Base-by-base conservation (phyloP, 2,329 filamentous ascomycete species). In the Chaetoscypha palmicola region DNA sequence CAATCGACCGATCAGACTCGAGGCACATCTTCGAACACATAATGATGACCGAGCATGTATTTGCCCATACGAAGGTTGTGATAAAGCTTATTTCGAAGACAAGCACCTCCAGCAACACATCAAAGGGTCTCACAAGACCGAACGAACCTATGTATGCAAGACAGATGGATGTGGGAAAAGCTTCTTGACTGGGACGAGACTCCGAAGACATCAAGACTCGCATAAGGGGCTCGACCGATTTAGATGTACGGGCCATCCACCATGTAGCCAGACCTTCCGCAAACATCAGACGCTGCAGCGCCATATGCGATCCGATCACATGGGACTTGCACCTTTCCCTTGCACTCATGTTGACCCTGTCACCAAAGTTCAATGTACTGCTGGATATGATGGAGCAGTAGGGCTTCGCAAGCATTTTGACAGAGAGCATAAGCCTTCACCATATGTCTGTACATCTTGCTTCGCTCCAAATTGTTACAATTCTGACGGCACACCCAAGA, bases 61-160 rank as follows among this genome's bases (percentile, higher is more conserved):
- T 30, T 97, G 91, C 59, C 68, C 72, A 2, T 74, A 83, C 49
- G 67, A 73, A 4, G 80, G 67, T 32, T 97, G 91, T 60, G 77
- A 79, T 57, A 96, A 95, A 68, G 76, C 81, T 32, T 97, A 94
- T 62, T 76, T 88, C 11, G 86, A 92, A 49, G 79, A 87, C 53
- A 91, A 91, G 56, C 89, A 96, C 65, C 72, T 96, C 14, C 81
- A 83, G 47, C 83, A 89, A 52, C 91, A 97, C 62, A 67, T 94
- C 59, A 89, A 90, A 61, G 85, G 84, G 43, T 81, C 83, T 9
- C 91, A 96, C 62, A 83, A 77, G 16, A 71, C 79, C 43, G 74
- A 87, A 52, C 75, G 83, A 46, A 75, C 79, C 36, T 83, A 88
- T 62, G 64, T 74, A 20, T 96, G 90, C 66, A 69, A 74, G n/a